Percentiles rank a stretch among this genome's conserved stretches.
Evolutionary conservation across 2,329 filamentous ascomycete genomes (phyloP).

Genomic region (Plectosphaerella plurivora): DNA sequence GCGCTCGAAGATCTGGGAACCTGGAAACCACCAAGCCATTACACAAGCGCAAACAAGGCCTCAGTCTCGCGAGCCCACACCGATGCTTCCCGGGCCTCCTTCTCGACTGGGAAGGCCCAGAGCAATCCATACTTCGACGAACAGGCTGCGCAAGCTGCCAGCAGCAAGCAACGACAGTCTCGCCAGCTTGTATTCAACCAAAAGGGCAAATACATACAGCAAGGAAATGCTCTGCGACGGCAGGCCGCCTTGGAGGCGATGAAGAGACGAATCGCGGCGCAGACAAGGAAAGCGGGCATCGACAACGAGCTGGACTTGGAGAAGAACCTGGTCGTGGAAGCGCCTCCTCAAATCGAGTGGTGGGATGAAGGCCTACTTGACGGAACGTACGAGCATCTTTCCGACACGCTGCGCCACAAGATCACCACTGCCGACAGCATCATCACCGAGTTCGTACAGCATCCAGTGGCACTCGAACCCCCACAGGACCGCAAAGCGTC

Average conservation of each 20-base stretch:
- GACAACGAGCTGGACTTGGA: slow-evolving; percentile 88
- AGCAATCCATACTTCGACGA: slow-evolving; percentile 81
- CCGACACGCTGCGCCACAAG: slow-evolving; percentile 62
- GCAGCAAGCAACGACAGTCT: slow-evolving; percentile 60
- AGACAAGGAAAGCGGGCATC: slow-evolving; percentile 84
- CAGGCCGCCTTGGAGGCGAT: slow-evolving; percentile 89
- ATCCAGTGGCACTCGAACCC: slow-evolving; percentile 85
- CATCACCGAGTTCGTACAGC: slow-evolving; percentile 86
- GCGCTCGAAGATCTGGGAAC: slow-evolving; percentile 58
- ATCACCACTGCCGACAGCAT: slow-evolving; percentile 77
- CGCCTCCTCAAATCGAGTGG: slow-evolving; percentile 89
- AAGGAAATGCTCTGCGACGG: slow-evolving; percentile 82
- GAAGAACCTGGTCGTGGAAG: slow-evolving; percentile 80
- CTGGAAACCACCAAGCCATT: slow-evolving; percentile 36
- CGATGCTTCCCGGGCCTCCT: slow-evolving; percentile 1
- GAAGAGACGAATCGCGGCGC: slow-evolving; percentile 87
- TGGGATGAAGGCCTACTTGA: slow-evolving; percentile 89
- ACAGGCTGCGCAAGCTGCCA: slow-evolving; percentile 53
- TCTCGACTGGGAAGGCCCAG: slow-evolving; percentile 9
- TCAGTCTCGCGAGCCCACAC: slow-evolving; percentile 6
- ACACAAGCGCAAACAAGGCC: slow-evolving; percentile 18
- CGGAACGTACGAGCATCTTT: slow-evolving; percentile 69
- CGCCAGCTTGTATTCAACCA: slow-evolving; percentile 85
- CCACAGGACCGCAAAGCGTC: slow-evolving; percentile 83
- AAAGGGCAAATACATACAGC: slow-evolving; percentile 95